These are phyloP conservation scores for Pichia sp. DNA, from an alignment of 1,139 yeast genomes.

Conservation along the genomic window DNA sequence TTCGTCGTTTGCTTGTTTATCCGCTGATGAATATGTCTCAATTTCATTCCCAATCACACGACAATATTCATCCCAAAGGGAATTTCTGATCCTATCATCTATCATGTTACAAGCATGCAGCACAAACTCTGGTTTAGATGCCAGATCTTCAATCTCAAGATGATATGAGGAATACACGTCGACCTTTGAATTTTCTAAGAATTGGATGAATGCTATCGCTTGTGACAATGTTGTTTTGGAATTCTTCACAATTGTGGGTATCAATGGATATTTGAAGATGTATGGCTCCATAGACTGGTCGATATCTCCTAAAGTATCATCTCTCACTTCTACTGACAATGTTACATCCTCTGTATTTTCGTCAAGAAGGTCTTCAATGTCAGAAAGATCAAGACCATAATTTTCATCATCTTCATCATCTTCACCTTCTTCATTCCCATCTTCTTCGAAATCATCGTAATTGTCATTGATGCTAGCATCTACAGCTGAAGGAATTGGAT, in stretches of 20 bases:
- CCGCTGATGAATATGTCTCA: constrained; percentile 2
- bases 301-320: too few relatives aligned
- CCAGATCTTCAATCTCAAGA: constrained; percentile 33
- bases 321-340: not conserved
- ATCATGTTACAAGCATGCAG: constrained; percentile 1
- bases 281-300: too few relatives aligned
- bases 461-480: too few relatives aligned
- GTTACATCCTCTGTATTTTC: not conserved
- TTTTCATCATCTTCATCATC: constrained; percentile 10
- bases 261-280: too few relatives aligned
- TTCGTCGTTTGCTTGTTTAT: too few relatives aligned
- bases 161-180: constrained; percentile 44
- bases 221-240: too few relatives aligned
- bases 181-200: constrained; percentile 24
- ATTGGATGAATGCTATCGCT: not conserved
- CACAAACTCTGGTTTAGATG: constrained; percentile 33
- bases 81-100: constrained; percentile 1
- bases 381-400: constrained; percentile 12
- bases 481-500: too few relatives aligned
- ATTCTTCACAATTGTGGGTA: too few relatives aligned
- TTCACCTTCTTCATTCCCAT: not conserved
- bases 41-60: not conserved
- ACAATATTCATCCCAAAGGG: constrained; percentile 11
- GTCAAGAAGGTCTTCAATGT: constrained; percentile 10
- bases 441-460: not conserved